Conservation (phyloP, 2,329 filamentous ascomycete genomes). For the Mycogone perniciosa region DNA sequence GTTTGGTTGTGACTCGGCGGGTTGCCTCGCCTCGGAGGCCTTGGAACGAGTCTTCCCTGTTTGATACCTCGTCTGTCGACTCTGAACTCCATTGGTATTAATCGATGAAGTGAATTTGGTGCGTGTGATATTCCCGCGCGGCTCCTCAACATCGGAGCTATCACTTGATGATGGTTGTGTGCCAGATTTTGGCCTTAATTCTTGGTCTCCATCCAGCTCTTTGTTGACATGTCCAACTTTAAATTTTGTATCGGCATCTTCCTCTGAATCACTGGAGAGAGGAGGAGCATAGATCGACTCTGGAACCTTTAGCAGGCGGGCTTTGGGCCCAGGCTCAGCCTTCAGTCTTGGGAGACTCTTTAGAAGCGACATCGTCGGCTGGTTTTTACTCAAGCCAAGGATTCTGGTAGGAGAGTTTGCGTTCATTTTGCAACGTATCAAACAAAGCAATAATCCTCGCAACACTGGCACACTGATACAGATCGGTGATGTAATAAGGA, state of each 20-base stretch:
- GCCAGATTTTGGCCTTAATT: background rate
- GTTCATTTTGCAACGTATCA: background rate
- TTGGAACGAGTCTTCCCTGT: background rate
- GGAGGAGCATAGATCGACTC: constrained; percentile 19
- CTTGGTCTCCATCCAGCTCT: constrained; percentile 16
- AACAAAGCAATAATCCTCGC: background rate
- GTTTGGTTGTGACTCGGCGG: constrained; percentile 1
- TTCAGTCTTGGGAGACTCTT: background rate
- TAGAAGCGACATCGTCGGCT: constrained; percentile 17
- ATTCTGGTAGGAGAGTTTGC: constrained; percentile 1
- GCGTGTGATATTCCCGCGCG: constrained; percentile 26
- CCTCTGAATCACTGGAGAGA: constrained; percentile 20
- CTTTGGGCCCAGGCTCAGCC: background rate
- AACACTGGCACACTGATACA: too few relatives aligned
- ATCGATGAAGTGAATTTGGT: constrained; percentile 25
- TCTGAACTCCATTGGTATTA: background rate
- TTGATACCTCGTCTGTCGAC: background rate
- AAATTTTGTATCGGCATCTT: constrained; percentile 6
- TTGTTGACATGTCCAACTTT: too few relatives aligned
- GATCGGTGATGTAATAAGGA: too few relatives aligned
- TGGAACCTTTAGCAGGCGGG: background rate
- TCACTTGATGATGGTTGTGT: constrained; percentile 11
- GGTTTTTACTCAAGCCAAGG: constrained; percentile 18
- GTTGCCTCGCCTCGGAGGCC: background rate
- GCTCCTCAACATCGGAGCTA: constrained; percentile 23